These are phyloP conservation scores for Drechslerella coelobrocha DNA, from an alignment of 2,329 filamentous ascomycete genomes.

Conservation along the genomic window DNA sequence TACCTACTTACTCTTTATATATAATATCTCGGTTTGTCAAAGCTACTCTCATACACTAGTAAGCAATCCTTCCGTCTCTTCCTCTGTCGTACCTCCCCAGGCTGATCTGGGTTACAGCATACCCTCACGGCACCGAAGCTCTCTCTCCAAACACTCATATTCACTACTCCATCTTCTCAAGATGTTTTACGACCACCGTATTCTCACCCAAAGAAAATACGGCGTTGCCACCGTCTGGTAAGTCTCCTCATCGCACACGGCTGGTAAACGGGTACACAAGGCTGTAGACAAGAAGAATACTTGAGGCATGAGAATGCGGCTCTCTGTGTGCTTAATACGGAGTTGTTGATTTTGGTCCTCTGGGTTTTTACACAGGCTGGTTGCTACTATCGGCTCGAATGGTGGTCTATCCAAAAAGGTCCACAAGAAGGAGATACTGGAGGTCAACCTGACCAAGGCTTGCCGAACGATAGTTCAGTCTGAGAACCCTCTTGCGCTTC, in stretches of 20 bases:
- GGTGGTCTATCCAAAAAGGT: constrained; percentile 72
- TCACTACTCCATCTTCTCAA: not conserved
- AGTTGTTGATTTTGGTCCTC: too few relatives aligned
- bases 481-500: constrained; percentile 84
- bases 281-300: too few relatives aligned
- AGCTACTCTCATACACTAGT: too few relatives aligned
- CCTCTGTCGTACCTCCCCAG: too few relatives aligned
- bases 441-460: constrained; percentile 84
- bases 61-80: too few relatives aligned
- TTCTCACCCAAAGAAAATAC: constrained; percentile 84
- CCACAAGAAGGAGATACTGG: constrained; percentile 82
- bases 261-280: too few relatives aligned
- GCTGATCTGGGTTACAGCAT: too few relatives aligned
- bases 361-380: constrained; percentile 71
- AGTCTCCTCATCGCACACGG: constrained; percentile 54
- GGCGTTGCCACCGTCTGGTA: constrained; percentile 95
- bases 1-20: too few relatives aligned
- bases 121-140: too few relatives aligned
- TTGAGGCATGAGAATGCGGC: too few relatives aligned
- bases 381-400: constrained; percentile 82
- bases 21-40: too few relatives aligned
- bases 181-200: constrained; percentile 55
- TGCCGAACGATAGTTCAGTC: constrained; percentile 87
- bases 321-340: too few relatives aligned
- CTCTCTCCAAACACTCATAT: not conserved